phyloP scores from a whole-genome alignment of 2,329 filamentous ascomycete species.

The Aureobasidium melanogenum region DNA sequence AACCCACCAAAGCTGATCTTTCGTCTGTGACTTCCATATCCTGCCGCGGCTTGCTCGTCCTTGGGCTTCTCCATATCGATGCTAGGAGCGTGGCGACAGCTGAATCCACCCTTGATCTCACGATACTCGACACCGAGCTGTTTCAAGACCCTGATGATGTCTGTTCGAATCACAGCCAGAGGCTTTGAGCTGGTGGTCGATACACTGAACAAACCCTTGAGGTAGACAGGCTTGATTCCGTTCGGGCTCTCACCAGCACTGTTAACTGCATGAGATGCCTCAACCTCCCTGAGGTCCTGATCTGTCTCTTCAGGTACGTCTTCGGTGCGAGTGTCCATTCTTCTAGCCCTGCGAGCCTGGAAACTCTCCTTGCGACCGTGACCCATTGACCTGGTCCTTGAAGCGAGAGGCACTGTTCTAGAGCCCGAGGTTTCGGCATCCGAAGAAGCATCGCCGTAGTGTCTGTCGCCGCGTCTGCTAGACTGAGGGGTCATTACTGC shows the following conservation, averaged over 20 bases:
- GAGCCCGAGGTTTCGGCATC: constrained; percentile 35
- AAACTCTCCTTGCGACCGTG: constrained; percentile 88
- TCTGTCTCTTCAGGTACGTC: constrained; percentile 90
- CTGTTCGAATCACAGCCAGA: constrained; percentile 71
- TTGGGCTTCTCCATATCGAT: constrained; percentile 62
- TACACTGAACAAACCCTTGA: constrained; percentile 95
- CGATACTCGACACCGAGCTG: constrained; percentile 83
- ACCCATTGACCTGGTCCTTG: constrained; percentile 77
- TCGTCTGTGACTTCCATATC: constrained; percentile 52
- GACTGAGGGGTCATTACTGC: constrained; percentile 14
- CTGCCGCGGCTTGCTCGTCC: constrained; percentile 27
- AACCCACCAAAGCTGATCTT: constrained; percentile 79
- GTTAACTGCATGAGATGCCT: constrained; percentile 22
- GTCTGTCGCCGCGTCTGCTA: constrained; percentile 32
- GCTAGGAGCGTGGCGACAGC: constrained; percentile 78
- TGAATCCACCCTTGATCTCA: constrained; percentile 91
- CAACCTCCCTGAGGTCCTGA: constrained; percentile 57
- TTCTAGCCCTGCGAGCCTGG: constrained; percentile 67
- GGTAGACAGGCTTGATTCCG: constrained; percentile 83
- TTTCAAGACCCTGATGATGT: constrained; percentile 82
- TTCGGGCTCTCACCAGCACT: constrained; percentile 54
- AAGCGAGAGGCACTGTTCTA: constrained; percentile 48
- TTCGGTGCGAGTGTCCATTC: constrained; percentile 47
- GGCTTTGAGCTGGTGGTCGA: constrained; percentile 93
- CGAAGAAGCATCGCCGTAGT: constrained; percentile 40